These are phyloP conservation scores for Hemileccinum hortonii DNA, from an alignment of 1,284 basidiomycete genomes.

Conservation along the genomic window DNA sequence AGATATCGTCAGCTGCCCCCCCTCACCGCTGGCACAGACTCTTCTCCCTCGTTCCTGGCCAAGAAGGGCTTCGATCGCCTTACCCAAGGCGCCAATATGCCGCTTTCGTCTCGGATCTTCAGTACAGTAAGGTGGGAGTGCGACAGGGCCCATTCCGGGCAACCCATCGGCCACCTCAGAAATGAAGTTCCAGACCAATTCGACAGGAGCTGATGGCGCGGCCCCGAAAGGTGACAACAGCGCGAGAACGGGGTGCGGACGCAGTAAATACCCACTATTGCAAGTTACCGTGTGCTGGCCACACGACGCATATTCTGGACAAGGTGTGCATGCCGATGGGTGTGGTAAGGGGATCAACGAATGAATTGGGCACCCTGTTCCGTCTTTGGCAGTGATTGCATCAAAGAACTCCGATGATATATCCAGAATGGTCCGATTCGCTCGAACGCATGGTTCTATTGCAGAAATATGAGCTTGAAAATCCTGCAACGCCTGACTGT, in stretches of 20 bases:
- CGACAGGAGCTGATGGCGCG: slow-evolving; percentile 41
- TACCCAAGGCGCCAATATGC: slow-evolving; percentile 77
- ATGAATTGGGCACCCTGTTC: slow-evolving; percentile 51
- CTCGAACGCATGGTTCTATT: slow-evolving; percentile 58
- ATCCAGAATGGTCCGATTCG: slow-evolving; percentile 48
- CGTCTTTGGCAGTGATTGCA: slow-evolving; percentile 33
- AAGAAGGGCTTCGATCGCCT: slow-evolving; percentile 67
- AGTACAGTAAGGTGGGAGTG: slow-evolving; percentile 76
- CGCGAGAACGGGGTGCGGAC: slow-evolving; percentile 57
- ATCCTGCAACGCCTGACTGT: slow-evolving; percentile 60
- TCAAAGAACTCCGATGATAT: slow-evolving; percentile 30
- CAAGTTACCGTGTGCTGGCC: slow-evolving; percentile 64
- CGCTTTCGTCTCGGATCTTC: slow-evolving; percentile 81
- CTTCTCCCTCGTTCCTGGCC: slow-evolving; percentile 68
- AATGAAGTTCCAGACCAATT: slow-evolving; percentile 46
- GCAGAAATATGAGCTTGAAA: slow-evolving; percentile 46
- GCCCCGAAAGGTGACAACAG: slow-evolving; percentile 40
- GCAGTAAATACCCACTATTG: slow-evolving; percentile 72
- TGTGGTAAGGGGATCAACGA: slow-evolving; percentile 57
- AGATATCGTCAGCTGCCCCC: slow-evolving; percentile 26
- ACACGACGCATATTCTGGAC: slow-evolving; percentile 83
- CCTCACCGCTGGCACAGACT: slow-evolving; percentile 61
- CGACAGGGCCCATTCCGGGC: slow-evolving; percentile 75
- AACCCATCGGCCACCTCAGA: slow-evolving; percentile 63
- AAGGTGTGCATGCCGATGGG: slow-evolving; percentile 77